Evolutionary conservation across 176 grass and related monocot genomes (phyloP), one percentile per base, ranked within the genome.

Genomic region (Raddia guianensis): DNA sequence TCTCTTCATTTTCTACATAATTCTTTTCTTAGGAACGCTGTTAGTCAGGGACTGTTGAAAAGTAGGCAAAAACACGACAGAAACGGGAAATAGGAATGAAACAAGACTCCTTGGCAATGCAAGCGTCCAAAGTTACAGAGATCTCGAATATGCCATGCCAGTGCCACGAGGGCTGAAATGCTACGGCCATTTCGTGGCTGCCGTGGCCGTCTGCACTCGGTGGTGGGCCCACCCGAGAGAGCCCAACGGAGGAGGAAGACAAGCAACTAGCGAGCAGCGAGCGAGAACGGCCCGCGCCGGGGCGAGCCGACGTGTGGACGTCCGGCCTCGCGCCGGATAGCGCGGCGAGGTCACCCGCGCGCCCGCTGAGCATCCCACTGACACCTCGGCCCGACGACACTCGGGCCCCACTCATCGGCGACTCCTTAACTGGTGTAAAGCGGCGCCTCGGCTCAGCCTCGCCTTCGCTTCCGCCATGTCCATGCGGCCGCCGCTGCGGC

Each of bases 241-340:
- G 51, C 61, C 73, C 45, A 62, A 82, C 48, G 49, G 2, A 66
- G 52, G 15, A 15, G 12, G 12, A 56, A 82, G 52, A 70, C 21
- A 5, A 55, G 40, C 32, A 66, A 34, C 8, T 0, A 44, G 43
- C 21, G 3, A 55, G 40, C 32, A 66, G 45, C 8, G 0, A 44
- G 43, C 11, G 37, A 64, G 48, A 14, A 57, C 18, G 33, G 57
- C 47, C 47, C 32, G 42, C 63, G 62, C 49, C 63, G 2, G 54
- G 47, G 63, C 45, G 40, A 56, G 68, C 19, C 84, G 74, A 83
- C 80, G 80, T 83, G 86, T 91, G 89, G 89, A 87, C 77, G 65
- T 55, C 58, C 72, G 73, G 57, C 58, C 71, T 79, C 77, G 7
- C 76, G 66, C 50, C 67, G 81, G 89, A 91, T 91, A 87, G 83